phyloP scores from a whole-genome alignment of 2,329 filamentous ascomycete genomes.

The Lasiodiplodia citricola region DNA sequence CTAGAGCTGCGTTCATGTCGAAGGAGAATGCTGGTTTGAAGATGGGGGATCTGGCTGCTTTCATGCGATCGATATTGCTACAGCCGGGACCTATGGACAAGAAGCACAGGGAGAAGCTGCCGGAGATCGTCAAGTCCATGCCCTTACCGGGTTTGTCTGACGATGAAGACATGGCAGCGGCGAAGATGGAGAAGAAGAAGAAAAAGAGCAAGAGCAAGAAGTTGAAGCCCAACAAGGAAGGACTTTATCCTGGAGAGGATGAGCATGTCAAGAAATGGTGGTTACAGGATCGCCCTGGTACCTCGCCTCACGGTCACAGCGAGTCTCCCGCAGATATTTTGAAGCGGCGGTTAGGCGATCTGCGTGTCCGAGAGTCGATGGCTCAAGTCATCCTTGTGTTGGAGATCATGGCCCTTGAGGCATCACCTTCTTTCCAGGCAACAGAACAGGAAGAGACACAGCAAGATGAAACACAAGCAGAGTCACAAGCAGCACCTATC shows the following conservation, averaged over 20 bases:
- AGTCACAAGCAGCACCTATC: conserved; percentile 28
- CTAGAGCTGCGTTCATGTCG: conserved; percentile 71
- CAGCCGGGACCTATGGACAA: conserved; percentile 73
- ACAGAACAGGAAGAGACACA: conserved; percentile 30
- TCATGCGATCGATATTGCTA: conserved; percentile 72
- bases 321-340: conserved; percentile 59
- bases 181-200: conserved; percentile 50
- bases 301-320: conserved; percentile 13
- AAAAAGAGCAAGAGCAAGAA: conserved; percentile 65
- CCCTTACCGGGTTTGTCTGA: conserved; percentile 53
- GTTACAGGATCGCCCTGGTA: conserved; percentile 43
- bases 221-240: conserved; percentile 70
- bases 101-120: conserved; percentile 76
- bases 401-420: conserved; percentile 75
- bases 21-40: conserved; percentile 65
- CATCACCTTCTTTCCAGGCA: conserved; percentile 44
- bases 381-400: conserved; percentile 80
- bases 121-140: conserved; percentile 66
- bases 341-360: conserved; percentile 66
- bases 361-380: conserved; percentile 78
- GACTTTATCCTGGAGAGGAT: conserved; percentile 71
- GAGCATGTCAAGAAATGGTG: conserved; percentile 73
- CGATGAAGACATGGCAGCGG: conserved; percentile 35
- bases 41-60: conserved; percentile 68
- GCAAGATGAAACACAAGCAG: conserved; percentile 32